phyloP scores from a whole-genome alignment of 2,329 filamentous ascomycete genomes.

The Sclerotinia borealis region DNA sequence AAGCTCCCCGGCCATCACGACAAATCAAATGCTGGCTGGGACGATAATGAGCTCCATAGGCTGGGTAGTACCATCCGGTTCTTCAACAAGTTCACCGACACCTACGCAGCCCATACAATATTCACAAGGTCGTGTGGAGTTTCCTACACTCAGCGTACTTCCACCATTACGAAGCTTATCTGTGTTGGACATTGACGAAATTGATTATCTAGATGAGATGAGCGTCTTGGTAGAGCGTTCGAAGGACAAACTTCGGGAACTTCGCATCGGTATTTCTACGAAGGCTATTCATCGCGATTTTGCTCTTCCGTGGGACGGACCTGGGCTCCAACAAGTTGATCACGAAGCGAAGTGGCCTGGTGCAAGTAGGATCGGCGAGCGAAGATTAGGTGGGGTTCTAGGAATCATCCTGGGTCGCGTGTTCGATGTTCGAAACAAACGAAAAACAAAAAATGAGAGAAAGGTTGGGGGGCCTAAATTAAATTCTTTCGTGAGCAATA shows the following conservation, averaged over 20 bases:
- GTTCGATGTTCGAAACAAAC: conserved; percentile 48
- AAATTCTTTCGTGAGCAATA: background rate
- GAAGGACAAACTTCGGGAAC: conserved; percentile 57
- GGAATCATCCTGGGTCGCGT: conserved; percentile 63
- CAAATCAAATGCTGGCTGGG: conserved; percentile 30
- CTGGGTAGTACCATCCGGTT: conserved; percentile 31
- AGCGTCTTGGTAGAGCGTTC: conserved; percentile 69
- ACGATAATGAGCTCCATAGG: conserved; percentile 40
- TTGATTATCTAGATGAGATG: conserved; percentile 80
- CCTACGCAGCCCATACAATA: conserved; percentile 34
- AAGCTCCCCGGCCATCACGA: conserved; percentile 20
- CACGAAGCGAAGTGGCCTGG: conserved; percentile 51
- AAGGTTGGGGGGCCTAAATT: conserved; percentile 13
- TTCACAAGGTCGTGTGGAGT: conserved; percentile 58
- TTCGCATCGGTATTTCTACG: conserved; percentile 65
- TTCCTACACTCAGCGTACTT: conserved; percentile 73
- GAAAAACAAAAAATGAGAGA: conserved; percentile 23
- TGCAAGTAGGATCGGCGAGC: conserved; percentile 52
- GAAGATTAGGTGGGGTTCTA: conserved; percentile 60
- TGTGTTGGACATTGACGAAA: conserved; percentile 75
- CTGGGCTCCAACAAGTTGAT: conserved; percentile 57
- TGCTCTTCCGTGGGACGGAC: conserved; percentile 56
- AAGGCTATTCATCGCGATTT: conserved; percentile 45
- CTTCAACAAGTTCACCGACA: conserved; percentile 19
- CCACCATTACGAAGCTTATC: conserved; percentile 68